Conservation (phyloP, 768 basidiomycete genomes). For the Mycena olivaceomarginata region DNA sequence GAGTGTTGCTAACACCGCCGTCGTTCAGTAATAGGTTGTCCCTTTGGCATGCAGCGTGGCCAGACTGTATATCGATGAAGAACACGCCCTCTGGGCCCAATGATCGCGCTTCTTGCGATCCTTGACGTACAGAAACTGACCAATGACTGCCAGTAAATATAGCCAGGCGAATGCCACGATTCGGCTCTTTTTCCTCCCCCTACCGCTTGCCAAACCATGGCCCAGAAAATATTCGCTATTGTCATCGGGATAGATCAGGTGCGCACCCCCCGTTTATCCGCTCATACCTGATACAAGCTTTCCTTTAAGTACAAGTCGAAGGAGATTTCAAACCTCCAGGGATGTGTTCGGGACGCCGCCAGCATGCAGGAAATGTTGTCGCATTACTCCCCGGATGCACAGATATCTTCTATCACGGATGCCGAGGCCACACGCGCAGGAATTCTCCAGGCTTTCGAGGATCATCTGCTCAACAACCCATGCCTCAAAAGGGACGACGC, state of each 20-base stretch:
- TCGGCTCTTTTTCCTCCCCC: constrained; percentile 1
- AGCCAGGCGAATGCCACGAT: constrained; percentile 3
- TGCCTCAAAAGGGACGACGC: constrained; percentile 1
- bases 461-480: constrained; percentile 11
- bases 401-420: neutral
- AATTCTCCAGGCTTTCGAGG: neutral
- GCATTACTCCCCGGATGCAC: neutral
- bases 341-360: constrained; percentile 18
- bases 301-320: constrained; percentile 7
- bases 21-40: constrained; percentile 3
- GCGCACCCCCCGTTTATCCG: neutral
- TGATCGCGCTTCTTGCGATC: neutral
- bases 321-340: neutral
- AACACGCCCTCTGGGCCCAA: neutral
- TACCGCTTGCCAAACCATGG: constrained; percentile 11
- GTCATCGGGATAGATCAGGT: constrained; percentile 6
- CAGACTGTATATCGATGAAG: neutral
- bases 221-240: neutral
- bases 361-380: neutral
- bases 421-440: neutral
- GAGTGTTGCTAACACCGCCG: neutral
- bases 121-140: constrained; percentile 2
- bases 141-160: neutral
- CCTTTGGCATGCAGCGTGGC: neutral
- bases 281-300: neutral